Percentiles rank a stretch among this genome's conserved stretches.
These are phyloP conservation scores for Trichoderma sp. DNA, from an alignment of 2,329 filamentous ascomycete species.

Conservation along the genomic window DNA sequence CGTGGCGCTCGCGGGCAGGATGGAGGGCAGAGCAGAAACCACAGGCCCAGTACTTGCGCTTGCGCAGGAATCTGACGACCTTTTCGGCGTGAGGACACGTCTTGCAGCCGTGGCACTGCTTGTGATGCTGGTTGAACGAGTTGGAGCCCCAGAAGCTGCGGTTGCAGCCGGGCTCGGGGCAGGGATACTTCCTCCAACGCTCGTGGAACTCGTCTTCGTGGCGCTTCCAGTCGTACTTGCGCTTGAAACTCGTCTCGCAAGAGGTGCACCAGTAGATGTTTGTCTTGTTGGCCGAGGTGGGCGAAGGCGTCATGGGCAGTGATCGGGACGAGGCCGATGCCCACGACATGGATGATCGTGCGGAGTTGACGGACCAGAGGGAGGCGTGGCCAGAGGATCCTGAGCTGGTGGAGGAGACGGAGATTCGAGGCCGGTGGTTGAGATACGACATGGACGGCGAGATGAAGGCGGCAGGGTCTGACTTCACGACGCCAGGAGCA, in stretches of 20 bases:
- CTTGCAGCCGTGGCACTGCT: slow-evolving; percentile 66
- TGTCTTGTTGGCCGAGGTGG: slow-evolving; percentile 42
- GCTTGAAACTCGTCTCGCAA: slow-evolving; percentile 67
- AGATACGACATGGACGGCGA: slow-evolving; percentile 45
- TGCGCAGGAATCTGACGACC: slow-evolving; percentile 64
- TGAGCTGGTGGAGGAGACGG: slow-evolving; percentile 55
- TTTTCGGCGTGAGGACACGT: slow-evolving; percentile 68
- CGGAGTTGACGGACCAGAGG: slow-evolving; percentile 50
- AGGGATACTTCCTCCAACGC: slow-evolving; percentile 69
- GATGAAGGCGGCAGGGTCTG: slow-evolving; percentile 40
- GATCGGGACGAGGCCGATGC: slow-evolving; percentile 44
- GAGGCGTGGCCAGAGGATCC: slow-evolving; percentile 55
- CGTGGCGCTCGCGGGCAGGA: slow-evolving; percentile 66
- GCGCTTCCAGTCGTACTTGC: slow-evolving; percentile 71
- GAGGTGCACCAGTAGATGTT: slow-evolving; percentile 62
- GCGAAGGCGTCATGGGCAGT: slow-evolving; percentile 43
- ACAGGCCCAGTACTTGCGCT: slow-evolving; percentile 70
- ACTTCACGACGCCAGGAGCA: not conserved
- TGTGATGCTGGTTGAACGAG: slow-evolving; percentile 70
- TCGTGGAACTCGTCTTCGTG: slow-evolving; percentile 73
- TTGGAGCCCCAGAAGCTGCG: slow-evolving; percentile 70
- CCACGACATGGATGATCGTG: slow-evolving; percentile 47
- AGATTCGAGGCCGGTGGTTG: slow-evolving; percentile 49
- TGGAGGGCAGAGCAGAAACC: slow-evolving; percentile 69
- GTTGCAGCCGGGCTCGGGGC: slow-evolving; percentile 65